Evolutionary conservation across 139 green algal species (phyloP).

Genomic region (Picochlorum sp.): DNA sequence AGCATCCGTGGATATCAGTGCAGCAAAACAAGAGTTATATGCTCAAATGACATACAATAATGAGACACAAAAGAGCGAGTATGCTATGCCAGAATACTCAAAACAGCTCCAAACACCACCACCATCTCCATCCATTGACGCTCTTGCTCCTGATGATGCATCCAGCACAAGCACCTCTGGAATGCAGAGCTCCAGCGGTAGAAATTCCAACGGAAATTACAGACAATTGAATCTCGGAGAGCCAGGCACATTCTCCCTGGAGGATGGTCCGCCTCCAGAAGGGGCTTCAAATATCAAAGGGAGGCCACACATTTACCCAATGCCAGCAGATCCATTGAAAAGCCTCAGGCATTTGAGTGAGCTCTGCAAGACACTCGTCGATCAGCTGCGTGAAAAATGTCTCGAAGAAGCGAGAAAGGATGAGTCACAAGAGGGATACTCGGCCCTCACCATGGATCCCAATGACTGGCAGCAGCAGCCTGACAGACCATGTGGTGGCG

Average conservation of each 20-base stretch:
- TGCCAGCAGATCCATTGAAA: conserved; percentile 63
- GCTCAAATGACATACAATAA: conserved; percentile 60
- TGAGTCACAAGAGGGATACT: conserved; percentile 36
- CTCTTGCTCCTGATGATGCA: background rate
- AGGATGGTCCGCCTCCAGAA: background rate
- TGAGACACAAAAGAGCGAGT: conserved; percentile 22
- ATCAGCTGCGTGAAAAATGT: conserved; percentile 70
- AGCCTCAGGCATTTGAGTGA: conserved; percentile 58
- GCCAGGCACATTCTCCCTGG: background rate
- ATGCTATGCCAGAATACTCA: conserved; percentile 11
- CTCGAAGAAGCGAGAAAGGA: conserved; percentile 45
- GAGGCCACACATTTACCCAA: conserved; percentile 35
- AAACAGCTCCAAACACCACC: conserved; percentile 12
- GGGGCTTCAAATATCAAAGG: conserved; percentile 11
- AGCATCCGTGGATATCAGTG: conserved; percentile 66
- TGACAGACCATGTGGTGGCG: conserved; percentile 63
- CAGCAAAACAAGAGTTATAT: conserved; percentile 68
- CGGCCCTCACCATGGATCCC: conserved; percentile 51
- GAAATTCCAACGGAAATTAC: background rate
- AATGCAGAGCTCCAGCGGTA: background rate
- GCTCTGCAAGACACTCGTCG: conserved; percentile 60
- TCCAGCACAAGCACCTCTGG: background rate
- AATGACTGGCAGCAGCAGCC: conserved; percentile 44
- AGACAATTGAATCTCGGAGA: background rate
- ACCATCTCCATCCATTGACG: conserved; percentile 39